Conservation (phyloP, 2,329 filamentous ascomycete species). For the Fusarium cyanostomum region DNA sequence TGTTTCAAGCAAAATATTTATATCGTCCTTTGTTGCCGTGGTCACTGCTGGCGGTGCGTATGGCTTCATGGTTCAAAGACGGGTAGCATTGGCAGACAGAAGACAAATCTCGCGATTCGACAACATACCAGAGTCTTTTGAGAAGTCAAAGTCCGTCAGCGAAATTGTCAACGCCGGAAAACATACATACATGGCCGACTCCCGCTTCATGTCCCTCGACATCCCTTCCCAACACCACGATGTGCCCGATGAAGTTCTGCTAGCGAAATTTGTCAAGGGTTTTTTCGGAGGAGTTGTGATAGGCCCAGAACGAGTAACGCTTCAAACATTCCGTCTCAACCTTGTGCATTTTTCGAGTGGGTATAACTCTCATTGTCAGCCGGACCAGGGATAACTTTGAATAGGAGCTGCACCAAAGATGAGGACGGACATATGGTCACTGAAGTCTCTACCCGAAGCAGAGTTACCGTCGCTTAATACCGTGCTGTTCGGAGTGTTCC, state of each 20-base stretch:
- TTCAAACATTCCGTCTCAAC: constrained; percentile 17
- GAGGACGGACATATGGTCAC: constrained; percentile 27
- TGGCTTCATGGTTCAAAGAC: constrained; percentile 25
- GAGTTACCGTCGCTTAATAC: constrained; percentile 32
- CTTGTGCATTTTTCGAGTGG: constrained; percentile 34
- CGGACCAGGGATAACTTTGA: not conserved
- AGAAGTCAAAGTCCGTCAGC: constrained; percentile 36
- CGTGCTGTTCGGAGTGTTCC: constrained; percentile 42
- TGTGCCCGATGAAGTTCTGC: constrained; percentile 40
- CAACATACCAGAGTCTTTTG: constrained; percentile 37
- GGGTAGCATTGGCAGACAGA: constrained; percentile 13
- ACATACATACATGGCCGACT: constrained; percentile 34
- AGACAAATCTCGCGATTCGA: constrained; percentile 27
- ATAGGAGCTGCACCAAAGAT: constrained; percentile 13
- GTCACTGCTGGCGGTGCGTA: constrained; percentile 28
- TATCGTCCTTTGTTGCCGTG: constrained; percentile 17
- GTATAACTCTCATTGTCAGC: accelerated
- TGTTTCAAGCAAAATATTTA: constrained; percentile 22
- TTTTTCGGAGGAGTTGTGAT: constrained; percentile 47
- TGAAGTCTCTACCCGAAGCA: constrained; percentile 26
- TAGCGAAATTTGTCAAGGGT: constrained; percentile 43
- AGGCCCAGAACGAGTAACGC: constrained; percentile 34
- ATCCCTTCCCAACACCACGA: constrained; percentile 18
- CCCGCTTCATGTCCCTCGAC: constrained; percentile 37
- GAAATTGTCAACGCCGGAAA: constrained; percentile 40